phyloP scores from a whole-genome alignment of 1,139 yeast genomes.

The Yamadazyma taylorii region DNA sequence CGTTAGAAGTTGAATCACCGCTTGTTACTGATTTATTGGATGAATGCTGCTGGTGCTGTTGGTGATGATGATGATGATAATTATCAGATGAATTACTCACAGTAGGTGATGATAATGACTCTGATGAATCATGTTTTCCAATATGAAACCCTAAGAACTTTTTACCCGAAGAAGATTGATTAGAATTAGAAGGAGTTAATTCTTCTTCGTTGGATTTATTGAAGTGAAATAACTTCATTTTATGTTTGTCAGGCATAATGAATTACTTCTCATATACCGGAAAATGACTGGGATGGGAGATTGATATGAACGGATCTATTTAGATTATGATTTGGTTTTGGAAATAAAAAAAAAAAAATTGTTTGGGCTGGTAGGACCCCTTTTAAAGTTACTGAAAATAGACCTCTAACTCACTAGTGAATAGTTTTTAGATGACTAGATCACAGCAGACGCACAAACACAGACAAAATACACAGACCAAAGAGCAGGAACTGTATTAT shows the following conservation, averaged over 20 bases:
- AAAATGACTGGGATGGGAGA: too few species aligned
- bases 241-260: constrained; percentile 50
- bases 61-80: constrained; percentile 1
- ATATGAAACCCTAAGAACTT: constrained; percentile 40
- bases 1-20: constrained; percentile 8
- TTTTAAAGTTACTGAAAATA: too few species aligned
- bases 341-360: too few species aligned
- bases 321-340: too few species aligned
- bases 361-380: too few species aligned
- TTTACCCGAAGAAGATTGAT: constrained; percentile 27
- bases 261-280: too few species aligned
- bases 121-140: constrained; percentile 41
- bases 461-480: too few species aligned
- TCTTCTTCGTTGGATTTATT: constrained; percentile 26
- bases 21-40: neutral
- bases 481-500: too few species aligned
- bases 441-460: too few species aligned
- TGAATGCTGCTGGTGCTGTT: neutral
- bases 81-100: constrained; percentile 26
- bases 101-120: constrained; percentile 34
- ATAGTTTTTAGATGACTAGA: too few species aligned
- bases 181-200: constrained; percentile 36
- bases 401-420: too few species aligned
- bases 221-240: constrained; percentile 42
- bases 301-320: too few species aligned